Evolutionary conservation across 331 rosid species (phyloP).

Genomic region (Arachis monticola): DNA sequence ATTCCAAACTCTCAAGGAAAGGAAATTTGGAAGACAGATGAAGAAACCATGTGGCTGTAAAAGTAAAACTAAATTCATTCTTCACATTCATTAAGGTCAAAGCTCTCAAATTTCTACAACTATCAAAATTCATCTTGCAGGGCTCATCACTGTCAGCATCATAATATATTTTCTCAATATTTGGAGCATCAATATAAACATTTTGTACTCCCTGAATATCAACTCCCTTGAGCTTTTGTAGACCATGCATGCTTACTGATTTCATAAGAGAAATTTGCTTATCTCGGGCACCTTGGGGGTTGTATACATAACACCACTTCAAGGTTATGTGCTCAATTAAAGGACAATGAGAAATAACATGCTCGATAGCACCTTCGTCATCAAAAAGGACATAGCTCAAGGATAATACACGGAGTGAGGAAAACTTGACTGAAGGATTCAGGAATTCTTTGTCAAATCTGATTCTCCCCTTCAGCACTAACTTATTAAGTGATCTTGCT

Average conservation of each 20-base stretch:
- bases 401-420: conserved; percentile 24
- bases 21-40: conserved; percentile 30
- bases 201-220: conserved; percentile 3
- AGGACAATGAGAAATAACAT: conserved; percentile 36
- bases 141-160: not conserved
- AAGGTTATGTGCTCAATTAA: conserved; percentile 20
- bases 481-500: conserved; percentile 33
- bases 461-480: conserved; percentile 12
- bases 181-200: conserved; percentile 27
- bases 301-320: not conserved
- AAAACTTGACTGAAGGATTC: conserved; percentile 23
- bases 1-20: conserved; percentile 36
- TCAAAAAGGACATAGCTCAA: not conserved
- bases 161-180: conserved; percentile 9
- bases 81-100: not conserved
- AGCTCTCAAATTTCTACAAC: conserved; percentile 31
- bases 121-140: not conserved
- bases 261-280: not conserved
- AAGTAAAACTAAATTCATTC: too few relatives aligned
- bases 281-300: not conserved
- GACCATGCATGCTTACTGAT: conserved; percentile 21
- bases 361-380: not conserved
- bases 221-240: conserved; percentile 30
- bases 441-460: conserved; percentile 23
- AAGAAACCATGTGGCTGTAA: conserved; percentile 20